A percentile compares a stretch with the other conserved stretches of the same genome.
phyloP scores from a whole-genome alignment of 352 stramenopile species.

The Globisporangium camurandrum region DNA sequence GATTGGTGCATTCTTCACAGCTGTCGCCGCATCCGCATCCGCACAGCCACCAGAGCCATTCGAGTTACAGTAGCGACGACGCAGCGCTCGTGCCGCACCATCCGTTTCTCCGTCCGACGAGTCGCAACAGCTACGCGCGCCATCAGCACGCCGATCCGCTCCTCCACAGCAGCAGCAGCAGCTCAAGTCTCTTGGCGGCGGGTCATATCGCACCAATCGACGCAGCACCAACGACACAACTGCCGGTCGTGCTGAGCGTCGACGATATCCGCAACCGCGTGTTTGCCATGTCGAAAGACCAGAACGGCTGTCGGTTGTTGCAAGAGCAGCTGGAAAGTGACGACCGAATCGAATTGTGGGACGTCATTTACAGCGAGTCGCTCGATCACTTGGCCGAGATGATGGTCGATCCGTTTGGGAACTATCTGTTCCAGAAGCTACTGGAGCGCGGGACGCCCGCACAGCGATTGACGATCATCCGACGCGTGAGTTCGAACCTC shows the following conservation, averaged over 20 bases:
- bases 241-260: too few relatives aligned
- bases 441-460: slow-evolving; percentile 90
- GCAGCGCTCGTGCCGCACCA: slow-evolving; percentile 5
- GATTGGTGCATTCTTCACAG: too few relatives aligned
- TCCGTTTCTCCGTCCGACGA: slow-evolving; percentile 9
- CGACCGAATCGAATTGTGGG: slow-evolving; percentile 86
- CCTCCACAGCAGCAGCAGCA: slow-evolving; percentile 3
- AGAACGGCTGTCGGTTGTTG: slow-evolving; percentile 95
- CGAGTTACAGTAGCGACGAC: not conserved
- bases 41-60: not conserved
- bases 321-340: slow-evolving; percentile 95
- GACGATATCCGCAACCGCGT: slow-evolving; percentile 75
- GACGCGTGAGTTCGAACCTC: slow-evolving; percentile 89
- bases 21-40: slow-evolving; percentile 10
- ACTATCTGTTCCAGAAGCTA: slow-evolving; percentile 99
- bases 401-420: slow-evolving; percentile 99
- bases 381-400: slow-evolving; percentile 94
- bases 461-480: slow-evolving; percentile 90
- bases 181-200: slow-evolving; percentile 1
- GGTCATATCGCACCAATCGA: slow-evolving; percentile 3
- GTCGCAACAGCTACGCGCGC: slow-evolving; percentile 2
- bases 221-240: slow-evolving; percentile 18
- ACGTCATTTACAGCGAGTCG: slow-evolving; percentile 96
- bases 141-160: too few relatives aligned
- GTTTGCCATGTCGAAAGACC: slow-evolving; percentile 91